These are phyloP conservation scores for Cicer chorassanicum DNA, from an alignment of 306 rosid genomes.

Conservation along the genomic window DNA sequence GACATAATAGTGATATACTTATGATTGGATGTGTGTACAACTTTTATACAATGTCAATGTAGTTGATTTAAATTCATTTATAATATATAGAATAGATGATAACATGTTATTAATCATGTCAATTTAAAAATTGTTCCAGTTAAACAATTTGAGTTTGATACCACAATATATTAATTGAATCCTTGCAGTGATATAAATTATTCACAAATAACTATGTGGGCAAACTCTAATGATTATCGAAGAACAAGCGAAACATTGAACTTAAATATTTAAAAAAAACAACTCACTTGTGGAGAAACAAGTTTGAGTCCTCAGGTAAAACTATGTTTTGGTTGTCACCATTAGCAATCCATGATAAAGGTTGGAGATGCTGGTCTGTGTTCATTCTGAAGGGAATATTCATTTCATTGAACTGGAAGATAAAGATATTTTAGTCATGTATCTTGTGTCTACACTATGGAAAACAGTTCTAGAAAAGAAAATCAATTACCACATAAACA, in stretches of 20 bases:
- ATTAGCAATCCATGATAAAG: constrained; percentile 65
- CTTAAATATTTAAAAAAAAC: not conserved
- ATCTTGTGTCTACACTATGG: not conserved
- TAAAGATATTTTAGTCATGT: constrained; percentile 19
- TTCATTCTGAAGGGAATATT: constrained; percentile 66
- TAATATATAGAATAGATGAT: not conserved
- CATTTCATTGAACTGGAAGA: constrained; percentile 73
- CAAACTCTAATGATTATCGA: too few species aligned
- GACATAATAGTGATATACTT: too few species aligned
- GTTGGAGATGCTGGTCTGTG: constrained; percentile 72
- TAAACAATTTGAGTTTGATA: not conserved
- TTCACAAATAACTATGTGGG: not conserved
- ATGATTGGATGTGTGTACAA: too few species aligned
- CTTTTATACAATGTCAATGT: too few species aligned
- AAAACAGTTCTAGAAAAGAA: not conserved
- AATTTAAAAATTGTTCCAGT: not conserved
- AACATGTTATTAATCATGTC: not conserved
- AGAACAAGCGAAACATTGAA: not conserved
- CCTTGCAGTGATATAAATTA: not conserved
- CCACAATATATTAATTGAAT: not conserved
- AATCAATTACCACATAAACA: not conserved
- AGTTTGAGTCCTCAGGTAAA: constrained; percentile 62
- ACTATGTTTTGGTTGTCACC: constrained; percentile 48
- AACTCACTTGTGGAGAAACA: constrained; percentile 65
- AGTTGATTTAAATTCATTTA: not conserved